These are phyloP conservation scores for Trichosporon sp. DNA, from an alignment of 1,284 basidiomycete genomes.

Conservation along the genomic window DNA sequence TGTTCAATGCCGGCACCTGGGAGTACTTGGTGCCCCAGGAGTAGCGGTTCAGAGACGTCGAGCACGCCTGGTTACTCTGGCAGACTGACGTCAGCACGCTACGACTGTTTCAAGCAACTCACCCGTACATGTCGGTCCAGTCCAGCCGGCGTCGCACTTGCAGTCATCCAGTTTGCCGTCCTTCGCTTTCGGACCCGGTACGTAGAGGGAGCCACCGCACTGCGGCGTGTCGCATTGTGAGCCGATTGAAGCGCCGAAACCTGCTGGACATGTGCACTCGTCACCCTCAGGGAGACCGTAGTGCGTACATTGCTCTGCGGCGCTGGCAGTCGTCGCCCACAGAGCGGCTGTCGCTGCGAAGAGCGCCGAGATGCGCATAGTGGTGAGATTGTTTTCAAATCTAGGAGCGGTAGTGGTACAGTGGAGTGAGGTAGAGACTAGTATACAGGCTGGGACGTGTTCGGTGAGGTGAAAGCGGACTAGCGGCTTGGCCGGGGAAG, in stretches of 20 bases:
- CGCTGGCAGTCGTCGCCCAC: constrained; percentile 15
- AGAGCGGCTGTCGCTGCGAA: constrained; percentile 18
- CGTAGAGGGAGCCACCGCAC: constrained; percentile 76
- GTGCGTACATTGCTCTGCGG: constrained; percentile 23
- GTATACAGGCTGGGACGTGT: background rate
- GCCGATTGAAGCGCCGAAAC: constrained; percentile 52
- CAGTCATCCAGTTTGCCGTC: constrained; percentile 65
- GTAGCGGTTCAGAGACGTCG: constrained; percentile 21
- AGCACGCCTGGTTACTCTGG: background rate
- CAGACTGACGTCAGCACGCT: background rate
- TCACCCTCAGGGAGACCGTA: constrained; percentile 15
- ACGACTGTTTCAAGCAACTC: constrained; percentile 24
- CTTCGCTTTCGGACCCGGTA: constrained; percentile 53
- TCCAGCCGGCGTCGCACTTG: constrained; percentile 71
- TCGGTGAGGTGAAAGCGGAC: background rate
- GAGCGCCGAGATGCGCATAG: constrained; percentile 19
- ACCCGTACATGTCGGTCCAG: constrained; percentile 72
- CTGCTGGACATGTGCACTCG: constrained; percentile 70
- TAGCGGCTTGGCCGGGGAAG: background rate
- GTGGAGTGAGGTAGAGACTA: background rate
- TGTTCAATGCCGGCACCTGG: constrained; percentile 58
- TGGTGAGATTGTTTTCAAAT: background rate
- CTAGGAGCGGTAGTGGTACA: background rate
- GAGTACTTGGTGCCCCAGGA: constrained; percentile 36
- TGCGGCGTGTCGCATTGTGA: constrained; percentile 57